Evolutionary conservation across 2,329 filamentous ascomycete genomes (phyloP), one percentile per base, ranked within the genome.

Genomic region (Dactylellina parvicollis): DNA sequence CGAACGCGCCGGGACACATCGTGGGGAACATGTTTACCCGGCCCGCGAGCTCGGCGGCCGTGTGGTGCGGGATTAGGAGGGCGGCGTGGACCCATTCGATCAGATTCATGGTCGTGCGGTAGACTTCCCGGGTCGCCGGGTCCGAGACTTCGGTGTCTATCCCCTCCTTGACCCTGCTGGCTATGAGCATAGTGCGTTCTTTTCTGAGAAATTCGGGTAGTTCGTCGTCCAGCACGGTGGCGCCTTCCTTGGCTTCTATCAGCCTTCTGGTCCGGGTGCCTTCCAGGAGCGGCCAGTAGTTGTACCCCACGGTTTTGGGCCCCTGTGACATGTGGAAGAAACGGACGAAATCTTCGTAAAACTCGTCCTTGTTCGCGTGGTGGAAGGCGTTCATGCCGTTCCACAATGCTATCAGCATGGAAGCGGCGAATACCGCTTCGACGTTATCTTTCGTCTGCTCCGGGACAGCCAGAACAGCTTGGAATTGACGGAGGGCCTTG

Each of bases 11-110:
- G 5, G 69, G 54, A 22, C 59, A 66, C 55, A 65, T 73, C 28
- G 69, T 73, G 10, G 69, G 69, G 16, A 73, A 73, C 8, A 60
- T 73, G 42, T 73, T 73, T 5, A 73, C 69, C 18, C 69, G 42
- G 2, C 52, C 47, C 0, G 69, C 69, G 0, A 73, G 69, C 26
- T 66, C 60, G 28, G 38, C 61, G 28, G 62, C 57, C 4, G 66
- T 71, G 10, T 42, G 30, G 10, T 40, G n/a, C 1, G 60, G 46
- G 24, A 69, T 44, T 18, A 73, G 20, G 1, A 73, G 47, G 8
- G 69, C 69, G 12, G 69, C 69, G 38, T 73, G 69, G n/a, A 66
- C 69, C 69, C 69, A 73, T 56, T 73, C 69, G 38, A 73, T 73
- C 14, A 73, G 55, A 9, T n/a, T 50, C 47, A 73, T 73, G 1